These are phyloP conservation scores for Cruciata laevipes DNA, from an alignment of 257 asterid species.

Conservation along the genomic window DNA sequence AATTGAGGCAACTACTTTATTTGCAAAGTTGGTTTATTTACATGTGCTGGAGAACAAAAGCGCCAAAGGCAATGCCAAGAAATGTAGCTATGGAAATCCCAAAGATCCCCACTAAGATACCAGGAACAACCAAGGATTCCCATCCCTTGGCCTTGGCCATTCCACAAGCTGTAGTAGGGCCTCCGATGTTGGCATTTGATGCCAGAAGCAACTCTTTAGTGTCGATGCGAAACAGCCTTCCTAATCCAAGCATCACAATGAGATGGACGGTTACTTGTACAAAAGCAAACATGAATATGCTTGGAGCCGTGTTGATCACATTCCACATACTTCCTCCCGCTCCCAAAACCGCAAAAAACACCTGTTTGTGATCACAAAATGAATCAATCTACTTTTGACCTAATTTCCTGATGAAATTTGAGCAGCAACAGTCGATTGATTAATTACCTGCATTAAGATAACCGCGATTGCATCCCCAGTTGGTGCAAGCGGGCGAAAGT, in stretches of 20 bases:
- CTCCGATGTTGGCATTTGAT: slow-evolving; percentile 86
- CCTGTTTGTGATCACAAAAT: slow-evolving; percentile 27
- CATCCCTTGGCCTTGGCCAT: slow-evolving; percentile 89
- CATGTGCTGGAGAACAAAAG: slow-evolving; percentile 45
- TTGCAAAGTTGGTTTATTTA: slow-evolving; percentile 11
- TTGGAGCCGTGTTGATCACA: slow-evolving; percentile 68
- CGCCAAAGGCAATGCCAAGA: slow-evolving; percentile 71
- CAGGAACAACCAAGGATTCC: slow-evolving; percentile 62
- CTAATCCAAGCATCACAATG: slow-evolving; percentile 45
- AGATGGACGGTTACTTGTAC: slow-evolving; percentile 71
- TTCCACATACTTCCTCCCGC: slow-evolving; percentile 76
- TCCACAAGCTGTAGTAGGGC: slow-evolving; percentile 83
- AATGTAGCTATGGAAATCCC: slow-evolving; percentile 72
- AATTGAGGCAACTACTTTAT: not conserved
- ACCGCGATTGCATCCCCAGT: slow-evolving; percentile 64
- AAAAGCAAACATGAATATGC: slow-evolving; percentile 67
- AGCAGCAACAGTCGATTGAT: not conserved
- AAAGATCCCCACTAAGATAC: slow-evolving; percentile 66
- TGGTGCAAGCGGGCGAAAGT: slow-evolving; percentile 56
- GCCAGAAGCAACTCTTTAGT: slow-evolving; percentile 50
- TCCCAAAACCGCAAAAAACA: slow-evolving; percentile 76
- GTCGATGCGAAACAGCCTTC: slow-evolving; percentile 47
- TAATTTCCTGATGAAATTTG: not conserved
- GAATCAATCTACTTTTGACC: not conserved
- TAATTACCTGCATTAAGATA: slow-evolving; percentile 73